Conservation (phyloP, 1,284 basidiomycete genomes). For the Blastosporella zonata region DNA sequence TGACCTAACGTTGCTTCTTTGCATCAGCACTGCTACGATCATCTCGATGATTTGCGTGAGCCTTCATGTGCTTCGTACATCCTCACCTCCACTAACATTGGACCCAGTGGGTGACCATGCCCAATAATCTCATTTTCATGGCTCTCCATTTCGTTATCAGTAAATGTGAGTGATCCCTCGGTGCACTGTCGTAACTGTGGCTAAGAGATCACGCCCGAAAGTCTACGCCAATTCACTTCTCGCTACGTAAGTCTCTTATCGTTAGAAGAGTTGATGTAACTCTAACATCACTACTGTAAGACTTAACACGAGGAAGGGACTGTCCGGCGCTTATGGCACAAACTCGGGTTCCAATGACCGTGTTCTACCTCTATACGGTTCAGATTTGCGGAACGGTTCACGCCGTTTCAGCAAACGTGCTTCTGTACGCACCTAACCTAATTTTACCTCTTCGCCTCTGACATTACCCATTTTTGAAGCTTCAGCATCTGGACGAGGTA, state of each 20-base stretch:
- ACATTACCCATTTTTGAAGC: background rate
- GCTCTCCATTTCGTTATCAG: slow-evolving; percentile 51
- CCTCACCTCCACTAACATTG: background rate
- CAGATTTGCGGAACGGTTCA: slow-evolving; percentile 9
- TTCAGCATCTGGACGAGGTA: background rate
- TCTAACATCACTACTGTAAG: slow-evolving; percentile 12
- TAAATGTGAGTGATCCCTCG: slow-evolving; percentile 39
- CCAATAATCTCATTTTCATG: slow-evolving; percentile 44
- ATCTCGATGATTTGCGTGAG: slow-evolving; percentile 25
- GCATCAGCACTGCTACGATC: slow-evolving; percentile 20
- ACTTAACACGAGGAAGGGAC: slow-evolving; percentile 23
- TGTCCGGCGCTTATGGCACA: slow-evolving; percentile 16
- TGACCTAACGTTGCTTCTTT: background rate
- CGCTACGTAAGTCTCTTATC: slow-evolving; percentile 21
- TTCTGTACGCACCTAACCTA: background rate
- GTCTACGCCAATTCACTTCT: slow-evolving; percentile 33
- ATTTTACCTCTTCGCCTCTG: background rate
- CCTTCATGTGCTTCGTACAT: slow-evolving; percentile 4
- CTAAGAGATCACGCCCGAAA: slow-evolving; percentile 7
- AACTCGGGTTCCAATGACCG: slow-evolving; percentile 15
- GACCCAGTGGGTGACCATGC: slow-evolving; percentile 45
- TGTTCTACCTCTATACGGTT: slow-evolving; percentile 18
- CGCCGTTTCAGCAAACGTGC: background rate
- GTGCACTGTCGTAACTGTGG: background rate
- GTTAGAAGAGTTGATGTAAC: background rate